Evolutionary conservation across 305 asterid species (phyloP), one percentile per base, ranked within the genome.

Genomic region (Vinca major): DNA sequence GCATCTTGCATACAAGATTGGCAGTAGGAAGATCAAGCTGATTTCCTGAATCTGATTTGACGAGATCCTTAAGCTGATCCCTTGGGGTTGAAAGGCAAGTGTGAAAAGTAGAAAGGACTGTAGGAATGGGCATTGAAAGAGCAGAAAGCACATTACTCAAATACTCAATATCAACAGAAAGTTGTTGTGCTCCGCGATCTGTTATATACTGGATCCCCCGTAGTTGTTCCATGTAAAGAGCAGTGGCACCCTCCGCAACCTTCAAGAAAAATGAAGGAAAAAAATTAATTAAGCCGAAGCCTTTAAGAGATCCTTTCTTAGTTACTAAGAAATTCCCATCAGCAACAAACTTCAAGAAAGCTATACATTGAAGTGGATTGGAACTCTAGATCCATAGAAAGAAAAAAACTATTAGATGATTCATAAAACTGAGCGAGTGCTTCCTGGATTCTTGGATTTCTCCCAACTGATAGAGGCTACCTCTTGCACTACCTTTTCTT

Each of bases 221-320:
- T 69, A 94, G 70, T 77, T 94, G 98, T 76, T 94, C 96, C 56
- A 87, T 78, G 71, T 88, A 94, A 43, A 94, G 98, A 45, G 86
- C 88, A 0, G 86, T 80, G 41, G 99, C 96, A 74, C 99, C 98
- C 81, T 94, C 99, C 21, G 95, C 99, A 70, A 94, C 98, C 97
- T 94, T 66, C 49, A 62, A 55, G 53, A 73, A 7, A 65, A 39
- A 56, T 21, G 20, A 54, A 21, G 67, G 4, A 17, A 71, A 65
- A 78, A 53, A 64, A 21, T 4, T 8, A 10, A 20, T 41, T 66
- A 65, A 62, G 21, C 26, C 4, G 45, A 20, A 64, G 63, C 17
- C 43, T 33, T 66, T 68, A 63, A 53, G 12, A 48, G 36, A 19
- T 50, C 1, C 62, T 17, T 62, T 12, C 7, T 6, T 37, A 45